Base-by-base conservation (phyloP, 257 asterid genomes). In the Solanum tacnaense region DNA sequence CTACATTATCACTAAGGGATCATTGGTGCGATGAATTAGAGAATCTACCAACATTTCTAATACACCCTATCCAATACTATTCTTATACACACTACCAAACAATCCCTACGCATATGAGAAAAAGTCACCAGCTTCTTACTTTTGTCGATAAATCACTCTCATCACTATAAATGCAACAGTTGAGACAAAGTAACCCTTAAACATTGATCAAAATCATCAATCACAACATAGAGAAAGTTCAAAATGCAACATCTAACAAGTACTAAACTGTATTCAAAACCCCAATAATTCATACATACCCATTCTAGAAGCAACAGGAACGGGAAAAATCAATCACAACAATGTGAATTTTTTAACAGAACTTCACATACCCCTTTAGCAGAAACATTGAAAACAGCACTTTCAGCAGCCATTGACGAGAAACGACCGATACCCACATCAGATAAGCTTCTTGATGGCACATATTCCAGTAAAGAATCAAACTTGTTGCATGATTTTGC, bases 401-500 rank as follows among this genome's bases (percentile, higher is more conserved):
- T 91, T 58, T 88, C 89, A 2, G 91, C 29, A 58, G 91, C 89
- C 74, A 84, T 73, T 21, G 95, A 89, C 72, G 94, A 93, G 74
- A 92, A 91, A 34, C 84, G 89, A 79, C 95, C 90, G 60, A 88
- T 74, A 34, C 92, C 92, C 89, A 85, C 89, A 74, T 89, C 92
- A 38, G 90, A 86, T 16, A 87, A 86, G 71, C 91, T 85, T 31
- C 52, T 89, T 9, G 90, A 84, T 68, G 89, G 75, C 89, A 52
- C 70, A 52, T 67, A 49, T 87, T 91, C 83, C 34, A 74, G 3
- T 10, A 85, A 16, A 89, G 70, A 65, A 35, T 39, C 90, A 70
- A 92, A 87, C 6, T 91, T 94, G 84, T 91, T 89, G 85, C 36
- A 86, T 90, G 95, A 91, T 90, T 90, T 91, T 87, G 82, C 60